Evolutionary conservation across 345 rosid genomes (phyloP), one percentile per base, ranked within the genome.

Genomic region (Ceriops tagal): DNA sequence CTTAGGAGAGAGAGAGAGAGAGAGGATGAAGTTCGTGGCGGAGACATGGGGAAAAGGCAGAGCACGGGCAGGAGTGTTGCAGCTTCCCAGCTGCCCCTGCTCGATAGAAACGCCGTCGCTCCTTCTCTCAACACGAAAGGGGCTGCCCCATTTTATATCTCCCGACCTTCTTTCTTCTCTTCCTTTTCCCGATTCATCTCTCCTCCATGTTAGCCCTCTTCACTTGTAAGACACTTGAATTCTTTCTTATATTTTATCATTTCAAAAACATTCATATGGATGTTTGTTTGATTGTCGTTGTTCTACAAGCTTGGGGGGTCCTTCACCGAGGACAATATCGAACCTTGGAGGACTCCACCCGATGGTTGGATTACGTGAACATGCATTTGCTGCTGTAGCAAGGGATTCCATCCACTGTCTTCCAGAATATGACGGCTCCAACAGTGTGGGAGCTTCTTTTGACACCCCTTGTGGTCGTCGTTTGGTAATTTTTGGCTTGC

Each of bases 401-500:
- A 80, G 92, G 80, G 92, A 90, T 80, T 88, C 92, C 64, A 76
- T 90, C 62, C 89, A 82, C 39, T 85, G 89, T 75, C 86, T 88
- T 72, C 92, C 96, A 1, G 89, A 83, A 71, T 70, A 69, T 61
- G 68, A 65, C 34, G 56, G 70, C 65, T 76, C 85, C 27, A 90
- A 85, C 67, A 86, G 77, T 82, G 0, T 65, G 9, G 96, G 96
- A 61, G 87, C 96, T 15, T 83, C 96, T 62, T 90, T 88, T 26
- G 91, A 86, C 65, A 88, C 96, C 31, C 88, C 91, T 51, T 79
- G 80, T 55, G 93, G 96, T 31, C 88, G 91, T 49, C 65, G 43
- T 67, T 53, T 86, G 93, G 92, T 90, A 79, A 34, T 58, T 56
- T 32, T 3, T 8, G 37, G 51, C 61, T 73, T 74, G 31, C 20